Percentiles rank a stretch among this genome's conserved stretches.
These are phyloP conservation scores for Plasmodium gallinaceum DNA, from an alignment of 169 alveolate genomes.

Conservation along the genomic window DNA sequence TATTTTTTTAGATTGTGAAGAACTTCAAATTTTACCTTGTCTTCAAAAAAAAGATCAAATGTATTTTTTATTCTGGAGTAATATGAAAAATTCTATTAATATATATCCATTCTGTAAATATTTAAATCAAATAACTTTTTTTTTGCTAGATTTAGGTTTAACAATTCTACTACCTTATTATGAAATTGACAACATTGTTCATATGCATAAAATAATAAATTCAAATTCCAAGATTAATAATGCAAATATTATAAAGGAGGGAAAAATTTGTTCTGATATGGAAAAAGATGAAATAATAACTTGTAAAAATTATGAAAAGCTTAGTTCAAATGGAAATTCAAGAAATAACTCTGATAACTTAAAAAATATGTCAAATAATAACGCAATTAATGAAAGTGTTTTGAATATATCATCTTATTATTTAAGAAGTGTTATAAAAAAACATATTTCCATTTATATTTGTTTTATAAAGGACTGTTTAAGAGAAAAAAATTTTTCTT, in stretches of 20 bases:
- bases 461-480: conserved; percentile 61
- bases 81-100: conserved; percentile 34
- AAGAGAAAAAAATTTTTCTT: conserved; percentile 31
- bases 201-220: conserved; percentile 47
- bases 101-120: conserved; percentile 74
- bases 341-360: neutral
- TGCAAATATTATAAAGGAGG: neutral
- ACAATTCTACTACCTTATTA: conserved; percentile 61
- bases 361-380: conserved; percentile 1
- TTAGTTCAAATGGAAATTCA: too few relatives aligned
- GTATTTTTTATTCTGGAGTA: conserved; percentile 43
- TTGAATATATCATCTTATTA: conserved; percentile 28
- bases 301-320: neutral
- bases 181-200: conserved; percentile 68
- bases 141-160: conserved; percentile 57
- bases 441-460: conserved; percentile 10
- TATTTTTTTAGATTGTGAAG: conserved; percentile 55
- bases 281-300: neutral
- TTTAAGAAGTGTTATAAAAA: conserved; percentile 40
- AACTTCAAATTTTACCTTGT: conserved; percentile 75
- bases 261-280: neutral
- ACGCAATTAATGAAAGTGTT: conserved; percentile 12
- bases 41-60: conserved; percentile 46
- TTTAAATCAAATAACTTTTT: conserved; percentile 57
- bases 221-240: too few relatives aligned